Evolutionary conservation across 1,139 yeast species (phyloP), one percentile per base, ranked within the genome.

Genomic region (Magnusiomyces ingens): DNA sequence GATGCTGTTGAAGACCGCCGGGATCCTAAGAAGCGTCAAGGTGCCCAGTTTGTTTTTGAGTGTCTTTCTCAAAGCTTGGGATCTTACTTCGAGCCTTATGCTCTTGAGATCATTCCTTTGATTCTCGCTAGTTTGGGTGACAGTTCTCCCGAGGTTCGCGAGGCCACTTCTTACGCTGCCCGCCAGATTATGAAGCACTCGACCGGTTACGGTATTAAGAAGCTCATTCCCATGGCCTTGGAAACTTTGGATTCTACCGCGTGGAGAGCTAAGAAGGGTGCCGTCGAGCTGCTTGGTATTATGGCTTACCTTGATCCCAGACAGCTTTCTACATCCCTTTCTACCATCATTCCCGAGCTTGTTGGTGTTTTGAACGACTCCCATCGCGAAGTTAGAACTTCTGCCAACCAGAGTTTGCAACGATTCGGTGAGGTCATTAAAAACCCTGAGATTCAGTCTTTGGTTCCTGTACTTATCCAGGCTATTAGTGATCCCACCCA

Each of bases 301-400:
- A 94, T 93, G 99, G 99, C 99, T 0, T 93, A 91, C 67, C 77
- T 94, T 60, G 97, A 93, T 64, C 99, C 99, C 4, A 79, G 94
- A 1, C 99, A 93, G 67, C 76, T 94, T 62, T 89, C 98, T 3
- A 80, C 91, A 0, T 89, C 96, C 0, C 75, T 93, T 62, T 87
- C 96, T 0, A 81, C 83, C 0, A 91, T 93, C 71, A 88, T 93
- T 58, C 99, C 99, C 1, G 96, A 91, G 66, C 89, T 93, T 71
- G 99, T 93, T 54, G 93, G 95, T 60, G 96, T 91, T 19, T 75
- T 94, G 65, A 91, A 88, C 65, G 99, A 93, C 62, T 82, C 97
- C 0, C 99, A 93, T 69, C 91, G 91, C 67, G 99, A 93, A 67
- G 99, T 93, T 29, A 79, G 99, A 60, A 88, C 85, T 63, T 95